These are phyloP conservation scores for Stagonosporopsis tanaceti DNA, from an alignment of 2,329 filamentous ascomycete genomes.

Conservation along the genomic window DNA sequence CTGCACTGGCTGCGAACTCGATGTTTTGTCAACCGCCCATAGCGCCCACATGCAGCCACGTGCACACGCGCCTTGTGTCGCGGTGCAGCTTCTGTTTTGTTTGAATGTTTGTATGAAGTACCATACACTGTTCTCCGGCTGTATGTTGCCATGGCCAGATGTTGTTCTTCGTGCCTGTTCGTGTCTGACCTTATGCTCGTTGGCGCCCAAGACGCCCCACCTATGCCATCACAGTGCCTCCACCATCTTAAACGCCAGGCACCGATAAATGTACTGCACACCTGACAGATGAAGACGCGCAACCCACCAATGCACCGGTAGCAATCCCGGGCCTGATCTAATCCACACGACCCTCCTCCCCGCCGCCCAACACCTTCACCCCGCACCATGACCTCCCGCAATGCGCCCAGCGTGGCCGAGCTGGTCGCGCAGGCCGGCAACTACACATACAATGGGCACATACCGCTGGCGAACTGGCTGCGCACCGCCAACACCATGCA, in stretches of 20 bases:
- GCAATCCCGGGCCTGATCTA: conserved; percentile 14
- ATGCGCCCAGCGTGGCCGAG: conserved; percentile 74
- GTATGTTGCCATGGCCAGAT: too few relatives aligned
- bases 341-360: background rate
- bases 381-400: conserved; percentile 36
- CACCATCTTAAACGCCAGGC: conserved; percentile 21
- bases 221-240: conserved; percentile 36
- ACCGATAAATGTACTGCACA: conserved; percentile 24
- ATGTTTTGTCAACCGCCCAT: background rate
- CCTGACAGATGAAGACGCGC: conserved; percentile 42
- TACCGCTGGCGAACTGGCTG: conserved; percentile 82
- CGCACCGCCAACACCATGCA: conserved; percentile 80
- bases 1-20: background rate
- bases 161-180: too few relatives aligned
- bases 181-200: background rate
- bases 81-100: background rate
- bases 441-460: conserved; percentile 80
- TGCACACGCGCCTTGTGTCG: conserved; percentile 30
- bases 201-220: conserved; percentile 42
- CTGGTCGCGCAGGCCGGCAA: conserved; percentile 77
- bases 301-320: conserved; percentile 32
- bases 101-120: too few relatives aligned
- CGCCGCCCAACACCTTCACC: background rate
- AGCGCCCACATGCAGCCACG: conserved; percentile 25
- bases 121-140: too few relatives aligned